phyloP scores from a whole-genome alignment of 2,329 filamentous ascomycete species.

The Apiospora koreana region DNA sequence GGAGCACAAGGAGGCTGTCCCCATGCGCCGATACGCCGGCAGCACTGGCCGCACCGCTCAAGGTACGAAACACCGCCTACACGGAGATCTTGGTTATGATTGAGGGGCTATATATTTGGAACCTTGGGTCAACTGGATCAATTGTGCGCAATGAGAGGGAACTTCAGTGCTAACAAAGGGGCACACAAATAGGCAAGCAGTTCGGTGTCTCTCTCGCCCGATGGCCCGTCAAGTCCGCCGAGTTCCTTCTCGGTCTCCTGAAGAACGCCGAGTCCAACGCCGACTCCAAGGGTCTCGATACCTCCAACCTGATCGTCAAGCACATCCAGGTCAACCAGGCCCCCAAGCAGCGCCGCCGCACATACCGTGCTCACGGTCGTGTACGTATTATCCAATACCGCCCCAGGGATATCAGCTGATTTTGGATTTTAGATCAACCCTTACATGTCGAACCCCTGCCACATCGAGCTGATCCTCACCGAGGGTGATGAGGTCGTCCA shows the following conservation, averaged over 20 bases:
- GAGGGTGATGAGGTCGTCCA: constrained; percentile 95
- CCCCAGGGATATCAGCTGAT: constrained; percentile 11
- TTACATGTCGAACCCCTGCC: constrained; percentile 99
- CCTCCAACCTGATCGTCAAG: constrained; percentile 96
- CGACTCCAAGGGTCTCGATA: constrained; percentile 96
- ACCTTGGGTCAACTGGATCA: not conserved
- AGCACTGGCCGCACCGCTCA: constrained; percentile 94
- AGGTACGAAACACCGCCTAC: constrained; percentile 66
- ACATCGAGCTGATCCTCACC: constrained; percentile 99
- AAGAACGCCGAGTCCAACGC: constrained; percentile 98
- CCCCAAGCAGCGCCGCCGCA: constrained; percentile 97
- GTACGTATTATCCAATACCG: constrained; percentile 61
- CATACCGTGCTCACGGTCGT: constrained; percentile 99
- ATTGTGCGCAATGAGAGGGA: not conserved
- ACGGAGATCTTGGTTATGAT: not conserved
- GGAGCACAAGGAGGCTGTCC: constrained; percentile 95
- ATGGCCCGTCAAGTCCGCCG: constrained; percentile 99
- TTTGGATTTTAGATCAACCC: constrained; percentile 81
- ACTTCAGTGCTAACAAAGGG: not conserved
- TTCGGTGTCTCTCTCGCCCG: constrained; percentile 97
- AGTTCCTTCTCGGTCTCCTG: constrained; percentile 95
- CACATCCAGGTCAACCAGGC: constrained; percentile 99
- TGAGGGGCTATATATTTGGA: not conserved
- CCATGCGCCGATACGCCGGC: constrained; percentile 97
- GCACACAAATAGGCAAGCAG: constrained; percentile 76